phyloP scores from a whole-genome alignment of 176 grass and related monocot species.

The Elaeis guineensis region DNA sequence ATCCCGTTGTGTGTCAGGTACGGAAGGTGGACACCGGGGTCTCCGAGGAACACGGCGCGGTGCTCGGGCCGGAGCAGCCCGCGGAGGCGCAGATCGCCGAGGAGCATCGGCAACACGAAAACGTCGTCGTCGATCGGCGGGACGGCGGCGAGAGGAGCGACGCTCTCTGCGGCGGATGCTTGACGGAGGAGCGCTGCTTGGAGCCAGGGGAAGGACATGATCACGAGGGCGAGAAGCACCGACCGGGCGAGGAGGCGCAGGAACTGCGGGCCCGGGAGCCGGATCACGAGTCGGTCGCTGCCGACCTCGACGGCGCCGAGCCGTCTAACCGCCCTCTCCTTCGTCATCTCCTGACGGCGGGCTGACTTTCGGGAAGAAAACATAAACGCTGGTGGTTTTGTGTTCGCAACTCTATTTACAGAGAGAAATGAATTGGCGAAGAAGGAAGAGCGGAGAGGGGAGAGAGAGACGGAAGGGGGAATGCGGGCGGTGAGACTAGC shows the following conservation, averaged over 20 bases:
- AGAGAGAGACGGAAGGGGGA: neutral
- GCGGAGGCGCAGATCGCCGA: slow-evolving; percentile 18
- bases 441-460: too few species aligned
- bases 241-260: slow-evolving; percentile 19
- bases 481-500: slow-evolving; percentile 14
- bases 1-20: slow-evolving; percentile 22
- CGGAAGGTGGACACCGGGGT: slow-evolving; percentile 12
- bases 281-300: slow-evolving; percentile 8
- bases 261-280: slow-evolving; percentile 14
- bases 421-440: neutral
- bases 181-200: neutral
- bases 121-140: slow-evolving; percentile 2
- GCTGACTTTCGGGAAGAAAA: too few species aligned
- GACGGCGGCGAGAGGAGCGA: neutral
- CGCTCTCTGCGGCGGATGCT: too few species aligned
- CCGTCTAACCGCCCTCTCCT: neutral
- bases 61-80: slow-evolving; percentile 18
- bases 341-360: slow-evolving; percentile 7
- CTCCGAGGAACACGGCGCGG: slow-evolving; percentile 19
- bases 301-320: neutral
- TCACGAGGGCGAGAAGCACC: slow-evolving; percentile 22
- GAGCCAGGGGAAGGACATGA: slow-evolving; percentile 30
- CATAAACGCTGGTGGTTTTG: too few species aligned
- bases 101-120: slow-evolving; percentile 10
- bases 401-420: slow-evolving; percentile 1